These are phyloP conservation scores for Leishmania arabica DNA, from an alignment of 208 protist species.

Conservation along the genomic window DNA sequence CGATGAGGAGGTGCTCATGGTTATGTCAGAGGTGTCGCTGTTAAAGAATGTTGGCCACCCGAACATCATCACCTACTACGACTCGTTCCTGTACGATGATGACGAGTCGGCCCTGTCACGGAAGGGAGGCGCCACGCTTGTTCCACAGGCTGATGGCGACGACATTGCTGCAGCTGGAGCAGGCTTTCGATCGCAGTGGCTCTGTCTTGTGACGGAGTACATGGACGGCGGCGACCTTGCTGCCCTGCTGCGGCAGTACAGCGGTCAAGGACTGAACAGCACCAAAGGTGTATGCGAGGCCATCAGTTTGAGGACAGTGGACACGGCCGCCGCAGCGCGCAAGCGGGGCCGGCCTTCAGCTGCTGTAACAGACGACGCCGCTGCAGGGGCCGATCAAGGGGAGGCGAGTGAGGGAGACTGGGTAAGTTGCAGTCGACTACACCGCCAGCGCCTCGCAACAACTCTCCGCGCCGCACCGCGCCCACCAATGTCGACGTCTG, in stretches of 20 bases:
- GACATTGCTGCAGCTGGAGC: neutral
- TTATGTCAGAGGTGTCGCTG: conserved; percentile 83
- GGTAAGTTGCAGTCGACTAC: conserved; percentile 4
- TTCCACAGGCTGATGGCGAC: neutral
- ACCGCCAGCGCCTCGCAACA: conserved; percentile 9
- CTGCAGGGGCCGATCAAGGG: neutral
- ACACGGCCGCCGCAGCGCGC: neutral
- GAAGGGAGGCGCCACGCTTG: neutral
- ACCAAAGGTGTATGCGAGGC: neutral
- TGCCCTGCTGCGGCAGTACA: conserved; percentile 27
- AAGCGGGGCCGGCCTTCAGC: neutral
- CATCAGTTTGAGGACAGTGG: neutral
- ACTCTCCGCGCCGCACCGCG: neutral
- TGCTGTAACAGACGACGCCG: neutral
- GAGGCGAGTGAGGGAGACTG: neutral
- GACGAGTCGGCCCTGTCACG: neutral
- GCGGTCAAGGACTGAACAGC: neutral
- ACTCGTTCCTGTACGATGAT: conserved; percentile 77
- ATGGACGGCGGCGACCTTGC: conserved; percentile 81
- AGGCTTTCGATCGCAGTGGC: conserved; percentile 24
- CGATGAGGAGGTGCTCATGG: conserved; percentile 63
- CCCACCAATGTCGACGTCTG: neutral
- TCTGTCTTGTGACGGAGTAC: conserved; percentile 91
- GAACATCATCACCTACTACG: conserved; percentile 86
- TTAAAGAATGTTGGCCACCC: conserved; percentile 71